Evolutionary conservation across 768 basidiomycete genomes (phyloP), one percentile per base, ranked within the genome.

Genomic region (Leccinellum albellum): DNA sequence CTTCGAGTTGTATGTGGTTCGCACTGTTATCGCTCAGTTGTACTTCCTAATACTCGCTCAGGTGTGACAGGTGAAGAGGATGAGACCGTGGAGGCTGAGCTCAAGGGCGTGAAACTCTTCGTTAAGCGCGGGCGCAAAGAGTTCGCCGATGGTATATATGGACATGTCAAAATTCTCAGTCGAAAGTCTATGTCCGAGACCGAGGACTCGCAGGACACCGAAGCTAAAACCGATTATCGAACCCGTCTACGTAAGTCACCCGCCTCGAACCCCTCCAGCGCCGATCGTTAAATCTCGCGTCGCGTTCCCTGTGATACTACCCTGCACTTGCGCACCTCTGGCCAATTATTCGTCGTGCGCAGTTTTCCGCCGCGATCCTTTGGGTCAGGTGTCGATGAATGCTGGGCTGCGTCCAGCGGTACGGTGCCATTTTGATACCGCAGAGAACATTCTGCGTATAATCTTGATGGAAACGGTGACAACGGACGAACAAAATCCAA

Each of bases 311-410:
- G 44, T 40, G 47, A 48, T 35, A 46, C 58, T 26, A 10, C 17
- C 35, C 44, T 47, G 8, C 24, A 14, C n/a, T 13, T 35, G 49
- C 40, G 23, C 33, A 29, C 47, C 50, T 59, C 23, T 35, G 48
- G 17, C 35, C 26, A 56, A 40, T 31, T 21, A 12, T 24, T 23
- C 14, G 28, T 28, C 47, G 13, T 45, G 9, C 21, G 40, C 60
- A 87, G 87, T 88, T 14, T 87, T 89, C 72, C 82, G 86, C 7
- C 82, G 87, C 6, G 87, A 88, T 60, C 87, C 85, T 0, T 69
- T 88, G 28, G 82, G 83, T 76, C 83, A 88, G 63, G 82, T 87
- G 1, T 82, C 86, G 1, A 83, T 87, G 83, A 87, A 86, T 64
- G 73, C 85, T 44, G 79, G 80, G 23, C 65, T 89, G 51, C 74